phyloP scores from a whole-genome alignment of 1,139 yeast genomes.

The Saccharomyces hybrid region DNA sequence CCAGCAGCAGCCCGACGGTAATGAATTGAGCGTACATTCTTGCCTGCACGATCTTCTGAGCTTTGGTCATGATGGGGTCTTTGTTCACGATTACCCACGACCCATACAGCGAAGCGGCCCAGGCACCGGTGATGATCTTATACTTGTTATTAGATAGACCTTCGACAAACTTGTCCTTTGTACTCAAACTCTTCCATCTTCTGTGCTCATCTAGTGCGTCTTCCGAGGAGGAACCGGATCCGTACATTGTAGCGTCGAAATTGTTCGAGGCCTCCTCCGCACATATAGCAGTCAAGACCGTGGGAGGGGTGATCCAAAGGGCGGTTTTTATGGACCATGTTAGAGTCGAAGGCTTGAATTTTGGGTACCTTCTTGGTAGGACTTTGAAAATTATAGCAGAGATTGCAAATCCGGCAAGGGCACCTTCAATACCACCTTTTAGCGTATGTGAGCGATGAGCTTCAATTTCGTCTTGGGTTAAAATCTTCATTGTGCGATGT shows the following conservation, averaged over 20 bases:
- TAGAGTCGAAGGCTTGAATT: constrained; percentile 34
- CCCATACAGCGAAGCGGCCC: constrained; percentile 85
- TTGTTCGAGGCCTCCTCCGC: constrained; percentile 55
- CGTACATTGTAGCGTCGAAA: constrained; percentile 47
- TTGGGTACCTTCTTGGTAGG: constrained; percentile 39
- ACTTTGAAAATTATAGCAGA: constrained; percentile 44
- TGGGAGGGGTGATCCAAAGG: constrained; percentile 53
- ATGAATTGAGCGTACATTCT: constrained; percentile 91
- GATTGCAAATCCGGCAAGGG: constrained; percentile 45
- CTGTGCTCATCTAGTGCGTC: constrained; percentile 42
- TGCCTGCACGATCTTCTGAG: constrained; percentile 88
- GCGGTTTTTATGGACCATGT: constrained; percentile 53
- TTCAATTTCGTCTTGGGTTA: constrained; percentile 55
- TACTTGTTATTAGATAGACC: constrained; percentile 56
- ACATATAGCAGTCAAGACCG: constrained; percentile 44
- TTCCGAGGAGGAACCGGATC: constrained; percentile 32
- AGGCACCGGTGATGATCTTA: constrained; percentile 64
- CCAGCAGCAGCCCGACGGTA: constrained; percentile 56
- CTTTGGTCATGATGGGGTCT: constrained; percentile 66
- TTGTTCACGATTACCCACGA: constrained; percentile 71
- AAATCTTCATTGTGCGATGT: constrained; percentile 48
- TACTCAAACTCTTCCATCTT: constrained; percentile 45
- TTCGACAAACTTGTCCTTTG: constrained; percentile 41
- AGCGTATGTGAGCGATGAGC: constrained; percentile 54
- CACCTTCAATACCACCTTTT: constrained; percentile 58